Evolutionary conservation across 331 rosid species (phyloP), one percentile per base, ranked within the genome.

Genomic region (Quercus tomentella): DNA sequence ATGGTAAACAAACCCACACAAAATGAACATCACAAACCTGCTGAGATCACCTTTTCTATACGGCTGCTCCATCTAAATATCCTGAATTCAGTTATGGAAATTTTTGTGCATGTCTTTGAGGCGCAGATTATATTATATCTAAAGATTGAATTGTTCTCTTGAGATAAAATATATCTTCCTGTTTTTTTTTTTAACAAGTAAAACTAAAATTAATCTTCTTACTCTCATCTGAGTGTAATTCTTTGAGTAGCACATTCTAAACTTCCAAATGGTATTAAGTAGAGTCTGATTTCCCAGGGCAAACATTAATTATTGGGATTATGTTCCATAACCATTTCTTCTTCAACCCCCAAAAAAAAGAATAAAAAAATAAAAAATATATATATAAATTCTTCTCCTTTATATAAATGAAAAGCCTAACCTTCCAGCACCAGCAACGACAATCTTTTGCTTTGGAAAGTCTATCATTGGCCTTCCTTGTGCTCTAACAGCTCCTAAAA

Each of bases 341-440:
- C 69, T 14, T 25, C 72, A 68, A 33, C 54, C 16, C 4, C 26
- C 7, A 2, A 16, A 31, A 30, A 69, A 11, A 20, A n/a, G 63
- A 57, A 17, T 57, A 5, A 37, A 37, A 37, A 37, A 37, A 8
- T 1, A 21, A 2, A 2, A 18, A 20, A 56, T 5, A 56, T 3
- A 56, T 2, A 17, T 4, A 11, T 15, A 12, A 22, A 43, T 23
- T 23, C 6, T 15, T 41, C 77, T 75, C 35, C 52, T 74, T 58
- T 79, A 16, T 69, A 41, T 54, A n/a, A 74, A 51, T 18, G 51
- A 28, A 75, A 30, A 18, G 63, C 85, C 89, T 76, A 80, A 93
- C 99, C 99, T 96, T 89, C 99, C 99, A 87, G 99, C 99, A 85
- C 99, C 99, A 73, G 99, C 99, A 79, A 96, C 99, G 84, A 96